Evolutionary conservation across 192 early-diverging fungal genomes (phyloP).

Genomic region (Coemansia sp.): DNA sequence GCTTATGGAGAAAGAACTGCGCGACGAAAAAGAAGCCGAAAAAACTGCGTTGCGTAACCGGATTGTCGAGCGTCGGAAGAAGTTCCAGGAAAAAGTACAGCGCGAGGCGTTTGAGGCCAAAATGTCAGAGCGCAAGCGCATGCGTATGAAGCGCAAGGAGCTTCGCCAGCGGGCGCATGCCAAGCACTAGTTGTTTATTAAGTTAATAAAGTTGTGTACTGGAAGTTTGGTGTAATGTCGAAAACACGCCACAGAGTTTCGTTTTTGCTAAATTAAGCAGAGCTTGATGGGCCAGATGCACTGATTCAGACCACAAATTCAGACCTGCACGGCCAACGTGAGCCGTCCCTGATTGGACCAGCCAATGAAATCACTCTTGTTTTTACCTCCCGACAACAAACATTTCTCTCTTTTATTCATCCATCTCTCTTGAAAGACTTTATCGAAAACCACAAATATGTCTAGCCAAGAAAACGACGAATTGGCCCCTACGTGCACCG

Average conservation of each 20-base stretch:
- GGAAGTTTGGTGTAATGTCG: too few species aligned
- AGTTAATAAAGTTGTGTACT: background rate
- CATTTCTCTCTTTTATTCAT: slow-evolving; percentile 1
- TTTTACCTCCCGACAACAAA: slow-evolving; percentile 1
- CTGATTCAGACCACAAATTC: too few species aligned
- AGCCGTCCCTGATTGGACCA: background rate
- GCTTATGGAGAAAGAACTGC: slow-evolving; percentile 32
- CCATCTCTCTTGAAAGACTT: background rate
- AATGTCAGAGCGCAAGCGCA: slow-evolving; percentile 49
- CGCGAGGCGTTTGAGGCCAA: slow-evolving; percentile 38
- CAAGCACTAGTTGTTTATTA: slow-evolving; percentile 35
- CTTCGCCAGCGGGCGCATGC: slow-evolving; percentile 50
- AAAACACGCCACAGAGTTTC: too few species aligned
- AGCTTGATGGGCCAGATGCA: too few species aligned
- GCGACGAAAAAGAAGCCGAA: slow-evolving; percentile 37
- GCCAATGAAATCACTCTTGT: slow-evolving; percentile 9
- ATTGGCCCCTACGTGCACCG: slow-evolving; percentile 69
- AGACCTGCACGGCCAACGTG: too few species aligned
- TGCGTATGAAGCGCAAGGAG: slow-evolving; percentile 53
- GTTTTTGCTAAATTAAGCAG: too few species aligned
- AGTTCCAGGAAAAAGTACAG: slow-evolving; percentile 36
- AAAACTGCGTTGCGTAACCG: slow-evolving; percentile 25
- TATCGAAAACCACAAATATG: slow-evolving; percentile 13
- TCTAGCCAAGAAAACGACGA: slow-evolving; percentile 47
- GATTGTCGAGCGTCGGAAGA: slow-evolving; percentile 46